phyloP scores from a whole-genome alignment of 495 filamentous ascomycete species.

The Podospora anserina region DNA sequence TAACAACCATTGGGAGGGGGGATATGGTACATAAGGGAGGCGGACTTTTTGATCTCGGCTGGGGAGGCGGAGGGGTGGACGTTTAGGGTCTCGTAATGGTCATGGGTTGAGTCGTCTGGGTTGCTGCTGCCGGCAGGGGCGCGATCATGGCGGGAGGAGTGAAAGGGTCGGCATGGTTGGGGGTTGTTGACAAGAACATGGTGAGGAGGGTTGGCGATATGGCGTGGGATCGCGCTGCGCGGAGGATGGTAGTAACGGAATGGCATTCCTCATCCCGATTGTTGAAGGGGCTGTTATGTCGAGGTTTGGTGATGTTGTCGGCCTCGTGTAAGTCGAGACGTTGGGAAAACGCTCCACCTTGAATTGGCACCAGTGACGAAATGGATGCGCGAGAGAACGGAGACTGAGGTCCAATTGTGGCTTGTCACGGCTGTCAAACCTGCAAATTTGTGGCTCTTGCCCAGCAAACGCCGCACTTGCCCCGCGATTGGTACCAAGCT shows the following conservation, averaged over 20 bases:
- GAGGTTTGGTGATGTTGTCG: conserved; percentile 11
- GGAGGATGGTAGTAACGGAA: conserved; percentile 31
- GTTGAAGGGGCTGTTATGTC: conserved; percentile 4
- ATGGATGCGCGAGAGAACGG: conserved; percentile 9
- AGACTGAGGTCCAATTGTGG: conserved; percentile 6
- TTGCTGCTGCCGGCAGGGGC: conserved; percentile 17
- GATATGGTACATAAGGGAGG: conserved; percentile 4
- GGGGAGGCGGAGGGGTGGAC: conserved; percentile 64
- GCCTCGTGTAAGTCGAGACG: background rate
- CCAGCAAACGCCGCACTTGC: conserved; percentile 6
- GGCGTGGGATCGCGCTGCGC: conserved; percentile 26
- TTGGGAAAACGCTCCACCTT: conserved; percentile 8
- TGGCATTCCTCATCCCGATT: conserved; percentile 54
- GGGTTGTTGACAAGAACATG: conserved; percentile 12
- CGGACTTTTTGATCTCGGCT: conserved; percentile 80
- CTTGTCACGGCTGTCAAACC: background rate
- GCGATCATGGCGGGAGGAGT: conserved; percentile 36
- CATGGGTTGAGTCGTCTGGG: conserved; percentile 37
- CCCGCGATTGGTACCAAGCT: conserved; percentile 16
- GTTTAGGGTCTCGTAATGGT: conserved; percentile 81
- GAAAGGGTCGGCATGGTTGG: conserved; percentile 36
- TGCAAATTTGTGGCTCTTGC: background rate
- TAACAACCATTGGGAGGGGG: background rate
- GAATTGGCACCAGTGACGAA: conserved; percentile 18
- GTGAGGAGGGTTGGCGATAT: conserved; percentile 17